Evolutionary conservation across 345 rosid species (phyloP).

Genomic region (Murraya paniculata): DNA sequence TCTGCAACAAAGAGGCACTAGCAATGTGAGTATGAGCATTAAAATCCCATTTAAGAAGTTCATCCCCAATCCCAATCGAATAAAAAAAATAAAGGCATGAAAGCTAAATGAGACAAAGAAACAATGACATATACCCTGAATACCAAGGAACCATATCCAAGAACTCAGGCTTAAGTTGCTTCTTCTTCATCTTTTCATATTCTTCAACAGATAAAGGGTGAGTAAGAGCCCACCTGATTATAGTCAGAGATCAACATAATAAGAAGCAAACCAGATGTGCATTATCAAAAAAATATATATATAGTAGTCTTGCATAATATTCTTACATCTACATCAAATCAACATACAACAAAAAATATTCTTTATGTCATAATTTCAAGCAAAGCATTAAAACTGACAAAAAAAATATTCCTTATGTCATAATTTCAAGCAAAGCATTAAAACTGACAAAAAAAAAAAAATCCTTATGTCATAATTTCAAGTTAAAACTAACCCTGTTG

Average conservation of each 20-base stretch:
- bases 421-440: constrained; percentile 13
- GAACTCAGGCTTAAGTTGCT: constrained; percentile 91
- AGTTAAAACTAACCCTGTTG: constrained; percentile 78
- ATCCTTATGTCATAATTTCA: not conserved
- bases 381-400: constrained; percentile 45
- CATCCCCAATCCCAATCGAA: not conserved
- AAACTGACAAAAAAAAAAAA: no score
- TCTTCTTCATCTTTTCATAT: constrained; percentile 68
- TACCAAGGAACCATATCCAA: constrained; percentile 99
- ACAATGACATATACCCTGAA: constrained; percentile 69
- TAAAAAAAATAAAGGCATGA: not conserved
- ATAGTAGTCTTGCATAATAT: not conserved
- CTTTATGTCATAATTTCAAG: constrained; percentile 5
- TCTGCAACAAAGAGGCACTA: constrained; percentile 52
- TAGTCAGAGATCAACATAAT: constrained; percentile 16
- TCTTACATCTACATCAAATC: not conserved
- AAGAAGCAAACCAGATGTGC: constrained; percentile 3
- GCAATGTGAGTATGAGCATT: constrained; percentile 21
- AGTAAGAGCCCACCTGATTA: constrained; percentile 92
- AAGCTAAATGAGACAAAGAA: not conserved
- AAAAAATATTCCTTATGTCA: not conserved
- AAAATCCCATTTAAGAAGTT: not conserved
- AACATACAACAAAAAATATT: not conserved
- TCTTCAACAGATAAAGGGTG: constrained; percentile 85
- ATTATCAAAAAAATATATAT: constrained; percentile 8